These are phyloP conservation scores for Lithocarpus polystachyus DNA, from an alignment of 306 rosid species.

Conservation along the genomic window DNA sequence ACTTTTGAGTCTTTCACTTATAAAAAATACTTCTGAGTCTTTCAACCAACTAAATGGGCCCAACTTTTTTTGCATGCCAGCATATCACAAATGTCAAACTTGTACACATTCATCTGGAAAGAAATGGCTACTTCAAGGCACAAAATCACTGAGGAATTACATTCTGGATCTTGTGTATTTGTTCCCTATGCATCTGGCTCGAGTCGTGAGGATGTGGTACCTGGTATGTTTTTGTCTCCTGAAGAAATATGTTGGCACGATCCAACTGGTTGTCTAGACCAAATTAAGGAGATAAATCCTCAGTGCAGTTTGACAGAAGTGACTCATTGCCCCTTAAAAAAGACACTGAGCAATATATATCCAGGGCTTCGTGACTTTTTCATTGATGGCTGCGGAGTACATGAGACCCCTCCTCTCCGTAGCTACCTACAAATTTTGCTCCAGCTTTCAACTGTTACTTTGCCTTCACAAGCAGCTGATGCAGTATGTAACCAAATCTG, in stretches of 20 bases:
- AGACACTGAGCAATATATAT: conserved; percentile 57
- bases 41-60: conserved; percentile 1
- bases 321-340: conserved; percentile 40
- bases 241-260: conserved; percentile 77
- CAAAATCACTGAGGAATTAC: conserved; percentile 51
- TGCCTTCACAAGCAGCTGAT: conserved; percentile 74
- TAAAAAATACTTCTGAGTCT: too few species aligned
- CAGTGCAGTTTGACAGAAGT: conserved; percentile 27
- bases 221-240: conserved; percentile 63
- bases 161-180: conserved; percentile 74
- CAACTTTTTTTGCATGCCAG: conserved; percentile 36
- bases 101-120: conserved; percentile 73
- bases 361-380: conserved; percentile 77
- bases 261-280: conserved; percentile 58
- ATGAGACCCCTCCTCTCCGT: conserved; percentile 64
- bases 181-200: conserved; percentile 51
- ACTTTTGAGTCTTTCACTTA: background rate
- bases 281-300: conserved; percentile 38
- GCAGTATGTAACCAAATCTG: conserved; percentile 46
- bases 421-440: conserved; percentile 73
- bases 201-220: conserved; percentile 47
- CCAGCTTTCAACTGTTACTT: conserved; percentile 61
- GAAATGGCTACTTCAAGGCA: conserved; percentile 66
- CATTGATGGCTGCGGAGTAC: conserved; percentile 61
- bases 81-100: conserved; percentile 66